Conservation (phyloP, 305 asterid species). For the Fraxinus xanthoxyloides region DNA sequence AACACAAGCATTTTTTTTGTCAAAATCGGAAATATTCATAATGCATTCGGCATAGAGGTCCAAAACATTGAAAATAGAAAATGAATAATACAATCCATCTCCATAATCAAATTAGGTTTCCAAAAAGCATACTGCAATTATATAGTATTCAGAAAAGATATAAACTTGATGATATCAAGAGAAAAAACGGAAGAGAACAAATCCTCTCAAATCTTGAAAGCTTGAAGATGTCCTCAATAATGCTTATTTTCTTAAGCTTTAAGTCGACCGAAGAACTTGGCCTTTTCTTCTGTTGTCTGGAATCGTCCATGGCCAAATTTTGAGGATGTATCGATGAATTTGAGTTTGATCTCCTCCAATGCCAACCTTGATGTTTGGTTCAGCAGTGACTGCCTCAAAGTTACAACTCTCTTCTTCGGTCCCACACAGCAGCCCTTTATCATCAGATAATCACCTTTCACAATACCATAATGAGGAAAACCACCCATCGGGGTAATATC, state of each 20-base stretch:
- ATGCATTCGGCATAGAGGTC: neutral
- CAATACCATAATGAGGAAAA: constrained; percentile 84
- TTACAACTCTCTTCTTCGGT: constrained; percentile 83
- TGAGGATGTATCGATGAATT: constrained; percentile 84
- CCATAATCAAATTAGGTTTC: neutral
- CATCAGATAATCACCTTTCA: constrained; percentile 78
- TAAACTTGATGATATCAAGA: neutral
- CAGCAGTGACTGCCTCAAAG: constrained; percentile 69
- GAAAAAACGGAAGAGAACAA: neutral
- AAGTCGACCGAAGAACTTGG: constrained; percentile 60
- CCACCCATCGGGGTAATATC: constrained; percentile 91
- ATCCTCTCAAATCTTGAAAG: neutral
- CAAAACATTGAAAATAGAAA: neutral
- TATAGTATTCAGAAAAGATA: neutral
- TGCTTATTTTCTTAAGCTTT: constrained; percentile 41
- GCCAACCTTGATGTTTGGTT: constrained; percentile 79
- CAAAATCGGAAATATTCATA: neutral
- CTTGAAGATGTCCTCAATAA: neutral
- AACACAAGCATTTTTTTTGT: neutral
- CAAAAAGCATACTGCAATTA: neutral
- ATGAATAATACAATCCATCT: neutral
- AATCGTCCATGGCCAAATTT: constrained; percentile 91
- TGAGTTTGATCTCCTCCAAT: constrained; percentile 72
- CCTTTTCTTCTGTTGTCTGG: constrained; percentile 83
- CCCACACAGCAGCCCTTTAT: constrained; percentile 88